Conservation (phyloP, 768 basidiomycete species). For the Chiua virens region DNA sequence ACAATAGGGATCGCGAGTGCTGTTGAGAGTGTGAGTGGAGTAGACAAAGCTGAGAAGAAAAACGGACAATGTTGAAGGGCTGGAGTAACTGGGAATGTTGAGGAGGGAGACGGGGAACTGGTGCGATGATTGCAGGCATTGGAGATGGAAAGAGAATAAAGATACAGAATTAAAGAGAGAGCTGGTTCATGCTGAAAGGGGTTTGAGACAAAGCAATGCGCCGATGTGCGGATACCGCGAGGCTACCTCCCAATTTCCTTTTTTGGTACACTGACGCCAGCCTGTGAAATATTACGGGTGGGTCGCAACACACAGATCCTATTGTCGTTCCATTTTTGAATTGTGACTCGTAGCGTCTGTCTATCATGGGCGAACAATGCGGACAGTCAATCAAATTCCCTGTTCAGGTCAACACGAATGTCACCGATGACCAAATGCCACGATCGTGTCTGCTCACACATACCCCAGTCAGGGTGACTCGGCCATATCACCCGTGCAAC, state of each 20-base stretch:
- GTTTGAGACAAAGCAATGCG: conserved; percentile 21
- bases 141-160: conserved; percentile 17
- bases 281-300: too few relatives aligned
- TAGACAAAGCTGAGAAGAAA: not conserved
- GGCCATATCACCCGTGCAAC: too few relatives aligned
- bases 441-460: too few relatives aligned
- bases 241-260: conserved; percentile 20
- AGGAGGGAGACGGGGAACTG: conserved; percentile 36
- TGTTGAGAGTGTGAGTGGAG: conserved; percentile 12
- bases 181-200: conserved; percentile 25
- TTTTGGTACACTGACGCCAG: conserved; percentile 21
- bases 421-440: too few relatives aligned
- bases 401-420: too few relatives aligned
- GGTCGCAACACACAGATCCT: too few relatives aligned
- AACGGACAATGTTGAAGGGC: conserved; percentile 9
- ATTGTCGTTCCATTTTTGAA: too few relatives aligned
- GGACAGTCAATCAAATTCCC: conserved; percentile 7
- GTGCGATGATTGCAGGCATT: conserved; percentile 46
- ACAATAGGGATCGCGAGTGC: conserved; percentile 24
- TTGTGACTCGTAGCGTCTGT: not conserved
- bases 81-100: conserved; percentile 13
- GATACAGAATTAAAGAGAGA: conserved; percentile 37
- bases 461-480: too few relatives aligned
- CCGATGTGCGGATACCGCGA: conserved; percentile 20
- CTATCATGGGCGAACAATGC: conserved; percentile 24